phyloP scores from a whole-genome alignment of 2,329 filamentous ascomycete species.

The Paraphoma chrysanthemicola region DNA sequence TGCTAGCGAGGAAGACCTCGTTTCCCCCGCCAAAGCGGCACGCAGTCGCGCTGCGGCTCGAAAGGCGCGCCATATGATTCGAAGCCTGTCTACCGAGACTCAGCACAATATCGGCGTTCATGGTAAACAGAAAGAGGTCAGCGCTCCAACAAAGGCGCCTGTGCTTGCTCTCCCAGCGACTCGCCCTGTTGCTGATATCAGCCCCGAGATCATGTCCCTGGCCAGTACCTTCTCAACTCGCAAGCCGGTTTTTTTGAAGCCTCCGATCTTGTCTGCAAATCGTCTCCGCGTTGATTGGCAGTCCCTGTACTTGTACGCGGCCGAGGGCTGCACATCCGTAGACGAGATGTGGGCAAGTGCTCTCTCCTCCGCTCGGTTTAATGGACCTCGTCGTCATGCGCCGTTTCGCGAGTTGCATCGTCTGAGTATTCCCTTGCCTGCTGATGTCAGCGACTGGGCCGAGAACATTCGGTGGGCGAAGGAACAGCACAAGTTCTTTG shows the following conservation, averaged over 20 bases:
- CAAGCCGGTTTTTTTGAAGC: conserved; percentile 12
- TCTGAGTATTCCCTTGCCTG: conserved; percentile 19
- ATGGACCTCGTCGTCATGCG: conserved; percentile 20
- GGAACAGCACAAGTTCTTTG: conserved; percentile 30
- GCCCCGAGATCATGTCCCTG: conserved; percentile 12
- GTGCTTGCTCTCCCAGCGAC: background rate
- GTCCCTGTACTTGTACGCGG: conserved; percentile 25
- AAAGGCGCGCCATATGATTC: conserved; percentile 18
- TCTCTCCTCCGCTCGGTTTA: conserved; percentile 21
- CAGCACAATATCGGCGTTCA: conserved; percentile 4
- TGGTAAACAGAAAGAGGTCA: background rate
- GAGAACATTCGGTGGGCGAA: conserved; percentile 46
- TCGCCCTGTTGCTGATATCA: background rate
- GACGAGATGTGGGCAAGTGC: conserved; percentile 21
- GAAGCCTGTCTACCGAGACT: conserved; percentile 8
- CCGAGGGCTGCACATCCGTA: conserved; percentile 3
- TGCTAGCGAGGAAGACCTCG: background rate
- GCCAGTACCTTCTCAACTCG: conserved; percentile 7
- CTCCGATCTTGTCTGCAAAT: conserved; percentile 22
- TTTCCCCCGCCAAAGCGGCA: background rate
- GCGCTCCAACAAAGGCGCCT: background rate
- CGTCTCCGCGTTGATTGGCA: conserved; percentile 25
- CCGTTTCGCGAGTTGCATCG: conserved; percentile 38
- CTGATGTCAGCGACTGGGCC: conserved; percentile 34
- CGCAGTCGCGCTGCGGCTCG: conserved; percentile 14